Percentiles rank a stretch among this genome's conserved stretches.
Evolutionary conservation across 495 filamentous ascomycete genomes (phyloP).

Genomic region (Jackrogersella multiformis): DNA sequence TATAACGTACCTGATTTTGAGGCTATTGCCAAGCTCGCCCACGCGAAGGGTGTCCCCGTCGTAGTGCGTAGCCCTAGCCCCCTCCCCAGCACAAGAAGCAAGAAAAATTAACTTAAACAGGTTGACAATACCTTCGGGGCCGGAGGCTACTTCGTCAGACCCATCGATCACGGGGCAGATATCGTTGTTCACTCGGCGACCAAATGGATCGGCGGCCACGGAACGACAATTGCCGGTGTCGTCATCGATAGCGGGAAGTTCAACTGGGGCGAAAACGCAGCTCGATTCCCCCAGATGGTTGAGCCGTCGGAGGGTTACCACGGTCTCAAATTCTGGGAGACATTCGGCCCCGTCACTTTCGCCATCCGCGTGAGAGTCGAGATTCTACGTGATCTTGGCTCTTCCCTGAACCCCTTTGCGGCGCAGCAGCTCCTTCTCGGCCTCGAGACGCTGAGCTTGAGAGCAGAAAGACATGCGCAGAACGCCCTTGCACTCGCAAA

Average conservation of each 20-base stretch:
- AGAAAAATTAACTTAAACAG: conserved; percentile 49
- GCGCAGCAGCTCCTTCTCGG: conserved; percentile 95
- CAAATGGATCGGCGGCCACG: conserved; percentile 99
- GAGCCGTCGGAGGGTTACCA: conserved; percentile 95
- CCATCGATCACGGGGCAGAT: conserved; percentile 92
- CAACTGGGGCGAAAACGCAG: conserved; percentile 90
- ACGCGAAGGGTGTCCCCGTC: conserved; percentile 83
- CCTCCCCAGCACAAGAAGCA: background rate
- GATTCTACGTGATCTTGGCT: conserved; percentile 88
- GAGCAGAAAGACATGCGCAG: conserved; percentile 85
- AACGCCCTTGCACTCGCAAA: conserved; percentile 84
- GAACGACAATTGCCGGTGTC: conserved; percentile 92
- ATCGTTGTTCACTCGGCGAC: conserved; percentile 96
- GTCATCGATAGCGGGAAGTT: conserved; percentile 94
- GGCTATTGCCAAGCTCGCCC: conserved; percentile 79
- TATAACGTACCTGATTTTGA: conserved; percentile 95
- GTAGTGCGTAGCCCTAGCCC: conserved; percentile 67
- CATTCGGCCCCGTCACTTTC: conserved; percentile 86
- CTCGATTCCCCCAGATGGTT: conserved; percentile 91
- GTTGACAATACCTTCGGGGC: conserved; percentile 98
- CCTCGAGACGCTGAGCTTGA: conserved; percentile 87
- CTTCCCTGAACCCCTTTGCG: conserved; percentile 87
- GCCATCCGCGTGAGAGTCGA: conserved; percentile 80
- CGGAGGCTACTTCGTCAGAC: conserved; percentile 88
- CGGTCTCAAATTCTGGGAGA: conserved; percentile 97